These are phyloP conservation scores for Pythium utonaiense DNA, from an alignment of 352 stramenopile genomes.

Conservation along the genomic window DNA sequence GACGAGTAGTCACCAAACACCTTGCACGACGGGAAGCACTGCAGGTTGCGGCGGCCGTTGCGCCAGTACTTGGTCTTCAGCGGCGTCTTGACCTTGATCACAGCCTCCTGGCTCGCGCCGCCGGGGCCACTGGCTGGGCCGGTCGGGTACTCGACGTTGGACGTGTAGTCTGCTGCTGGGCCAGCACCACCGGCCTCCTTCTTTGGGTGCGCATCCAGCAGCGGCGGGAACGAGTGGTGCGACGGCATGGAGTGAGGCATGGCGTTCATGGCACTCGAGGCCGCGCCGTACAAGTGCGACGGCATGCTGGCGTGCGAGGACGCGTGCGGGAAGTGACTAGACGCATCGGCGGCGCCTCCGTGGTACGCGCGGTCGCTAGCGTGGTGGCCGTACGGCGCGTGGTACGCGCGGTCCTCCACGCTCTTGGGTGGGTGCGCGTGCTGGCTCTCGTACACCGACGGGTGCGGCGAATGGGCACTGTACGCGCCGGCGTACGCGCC, in stretches of 20 bases:
- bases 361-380: constrained; percentile 10
- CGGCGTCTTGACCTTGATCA: constrained; percentile 86
- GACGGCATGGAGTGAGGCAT: constrained; percentile 25
- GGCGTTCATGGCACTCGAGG: constrained; percentile 13
- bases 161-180: constrained; percentile 7
- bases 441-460: constrained; percentile 25
- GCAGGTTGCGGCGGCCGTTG: constrained; percentile 86
- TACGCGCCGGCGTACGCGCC: constrained; percentile 12
- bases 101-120: constrained; percentile 58
- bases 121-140: constrained; percentile 2
- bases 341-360: neutral
- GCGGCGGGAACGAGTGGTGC: constrained; percentile 53
- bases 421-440: constrained; percentile 25
- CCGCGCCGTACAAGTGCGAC: constrained; percentile 15
- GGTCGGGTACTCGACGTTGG: constrained; percentile 16
- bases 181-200: constrained; percentile 22
- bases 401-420: constrained; percentile 23
- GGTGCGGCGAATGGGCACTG: constrained; percentile 20
- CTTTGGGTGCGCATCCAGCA: constrained; percentile 45
- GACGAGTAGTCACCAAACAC: constrained; percentile 89
- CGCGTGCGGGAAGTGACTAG: constrained; percentile 15
- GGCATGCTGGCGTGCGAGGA: constrained; percentile 8
- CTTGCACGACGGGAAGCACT: constrained; percentile 88
- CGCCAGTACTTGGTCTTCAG: constrained; percentile 89
- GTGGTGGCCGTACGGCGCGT: constrained; percentile 14